Conservation (phyloP, 1,284 basidiomycete species). For the Austropuccinia psidii region DNA sequence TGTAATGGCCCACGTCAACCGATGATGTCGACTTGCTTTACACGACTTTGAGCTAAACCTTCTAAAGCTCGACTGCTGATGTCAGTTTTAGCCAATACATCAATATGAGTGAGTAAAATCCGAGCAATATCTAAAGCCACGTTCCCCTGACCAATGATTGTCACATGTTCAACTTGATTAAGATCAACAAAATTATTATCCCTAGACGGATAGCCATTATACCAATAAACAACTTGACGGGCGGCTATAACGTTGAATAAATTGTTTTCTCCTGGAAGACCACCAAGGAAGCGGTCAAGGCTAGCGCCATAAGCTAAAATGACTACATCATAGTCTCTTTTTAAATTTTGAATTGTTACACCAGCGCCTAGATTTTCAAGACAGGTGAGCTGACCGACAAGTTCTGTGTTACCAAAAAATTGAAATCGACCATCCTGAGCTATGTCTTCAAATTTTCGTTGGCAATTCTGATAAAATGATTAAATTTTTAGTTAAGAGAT, state of each 20-base stretch:
- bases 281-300: constrained; percentile 50
- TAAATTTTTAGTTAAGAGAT: constrained; percentile 48
- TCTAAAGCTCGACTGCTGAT: constrained; percentile 69
- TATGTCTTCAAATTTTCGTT: constrained; percentile 79
- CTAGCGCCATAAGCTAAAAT: constrained; percentile 49
- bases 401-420: constrained; percentile 73
- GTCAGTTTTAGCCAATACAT: constrained; percentile 65
- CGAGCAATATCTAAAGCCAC: constrained; percentile 90
- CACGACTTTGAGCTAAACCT: constrained; percentile 58
- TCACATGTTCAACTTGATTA: constrained; percentile 60
- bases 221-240: constrained; percentile 88
- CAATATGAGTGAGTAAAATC: constrained; percentile 66
- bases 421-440: constrained; percentile 62
- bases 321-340: constrained; percentile 45
- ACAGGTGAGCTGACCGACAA: not conserved
- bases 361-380: constrained; percentile 32
- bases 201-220: constrained; percentile 73
- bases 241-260: constrained; percentile 63
- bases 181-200: constrained; percentile 53
- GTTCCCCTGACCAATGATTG: constrained; percentile 90
- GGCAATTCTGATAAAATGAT: constrained; percentile 67
- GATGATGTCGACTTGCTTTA: constrained; percentile 73
- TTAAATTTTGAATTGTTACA: constrained; percentile 40
- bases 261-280: constrained; percentile 44
- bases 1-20: constrained; percentile 80